Conservation (phyloP, 345 rosid genomes). For the Sisymbrium altissimum region DNA sequence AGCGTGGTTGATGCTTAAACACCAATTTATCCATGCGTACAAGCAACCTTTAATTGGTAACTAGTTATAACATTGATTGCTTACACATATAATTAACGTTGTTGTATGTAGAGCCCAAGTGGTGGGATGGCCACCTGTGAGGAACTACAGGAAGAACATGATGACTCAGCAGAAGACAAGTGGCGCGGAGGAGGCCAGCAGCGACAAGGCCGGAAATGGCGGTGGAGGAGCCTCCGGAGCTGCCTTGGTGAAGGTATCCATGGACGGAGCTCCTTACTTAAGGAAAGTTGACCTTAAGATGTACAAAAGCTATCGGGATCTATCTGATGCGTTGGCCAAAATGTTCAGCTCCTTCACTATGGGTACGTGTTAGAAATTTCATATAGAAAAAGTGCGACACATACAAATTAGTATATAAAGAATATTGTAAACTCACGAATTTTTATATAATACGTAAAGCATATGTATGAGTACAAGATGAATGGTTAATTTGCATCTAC, state of each 20-base stretch:
- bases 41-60: constrained; percentile 23
- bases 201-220: constrained; percentile 37
- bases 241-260: constrained; percentile 89
- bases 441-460: background rate
- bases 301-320: constrained; percentile 80
- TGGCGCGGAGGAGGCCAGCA: constrained; percentile 35
- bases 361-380: constrained; percentile 44
- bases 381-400: background rate
- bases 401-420: background rate
- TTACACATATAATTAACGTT: background rate
- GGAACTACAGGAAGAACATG: constrained; percentile 84
- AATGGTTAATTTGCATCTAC: background rate
- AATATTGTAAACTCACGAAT: background rate
- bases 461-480: background rate
- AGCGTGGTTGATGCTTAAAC: constrained; percentile 11
- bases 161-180: constrained; percentile 61
- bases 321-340: constrained; percentile 83
- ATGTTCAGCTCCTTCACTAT: constrained; percentile 97
- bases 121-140: constrained; percentile 97
- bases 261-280: constrained; percentile 97
- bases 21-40: constrained; percentile 16
- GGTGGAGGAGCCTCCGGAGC: constrained; percentile 32
- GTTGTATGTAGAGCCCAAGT: constrained; percentile 64
- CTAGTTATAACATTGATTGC: background rate
- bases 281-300: constrained; percentile 93